phyloP scores from a whole-genome alignment of 176 grass and related monocot genomes.

The Aegilops umbellulata region DNA sequence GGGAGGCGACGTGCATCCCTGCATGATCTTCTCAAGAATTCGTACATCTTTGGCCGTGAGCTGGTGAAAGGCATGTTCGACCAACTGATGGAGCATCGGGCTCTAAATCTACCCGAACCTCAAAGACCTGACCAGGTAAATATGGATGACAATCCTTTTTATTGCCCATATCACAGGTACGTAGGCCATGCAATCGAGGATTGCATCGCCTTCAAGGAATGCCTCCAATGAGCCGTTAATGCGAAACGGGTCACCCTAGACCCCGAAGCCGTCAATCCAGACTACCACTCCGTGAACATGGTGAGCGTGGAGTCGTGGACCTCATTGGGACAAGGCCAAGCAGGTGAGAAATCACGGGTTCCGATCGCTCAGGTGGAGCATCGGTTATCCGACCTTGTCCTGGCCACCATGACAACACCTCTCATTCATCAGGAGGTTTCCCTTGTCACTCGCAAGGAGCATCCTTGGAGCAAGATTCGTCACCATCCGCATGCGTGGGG shows the following conservation, averaged over 20 bases:
- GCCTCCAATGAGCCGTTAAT: background rate
- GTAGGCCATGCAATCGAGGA: background rate
- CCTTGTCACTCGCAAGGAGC: too few relatives aligned
- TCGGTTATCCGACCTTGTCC: background rate
- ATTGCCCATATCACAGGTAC: background rate
- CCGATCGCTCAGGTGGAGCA: background rate
- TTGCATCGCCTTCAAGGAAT: background rate
- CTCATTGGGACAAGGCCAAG: background rate
- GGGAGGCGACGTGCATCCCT: fast-evolving
- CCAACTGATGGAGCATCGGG: background rate
- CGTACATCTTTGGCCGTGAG: background rate
- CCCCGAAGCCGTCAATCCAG: fast-evolving
- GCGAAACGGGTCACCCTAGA: background rate
- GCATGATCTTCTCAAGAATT: background rate
- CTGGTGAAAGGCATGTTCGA: background rate
- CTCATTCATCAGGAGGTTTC: fast-evolving
- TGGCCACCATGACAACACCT: background rate
- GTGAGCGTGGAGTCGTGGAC: background rate
- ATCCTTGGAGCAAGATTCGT: too few relatives aligned
- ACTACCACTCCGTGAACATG: background rate
- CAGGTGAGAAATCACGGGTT: background rate
- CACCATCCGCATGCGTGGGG: too few relatives aligned
- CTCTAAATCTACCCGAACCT: background rate
- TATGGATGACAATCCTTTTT: background rate
- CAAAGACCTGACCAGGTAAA: background rate